phyloP scores from a whole-genome alignment of 2,329 filamentous ascomycete species.

The Orbilia oligospora region DNA sequence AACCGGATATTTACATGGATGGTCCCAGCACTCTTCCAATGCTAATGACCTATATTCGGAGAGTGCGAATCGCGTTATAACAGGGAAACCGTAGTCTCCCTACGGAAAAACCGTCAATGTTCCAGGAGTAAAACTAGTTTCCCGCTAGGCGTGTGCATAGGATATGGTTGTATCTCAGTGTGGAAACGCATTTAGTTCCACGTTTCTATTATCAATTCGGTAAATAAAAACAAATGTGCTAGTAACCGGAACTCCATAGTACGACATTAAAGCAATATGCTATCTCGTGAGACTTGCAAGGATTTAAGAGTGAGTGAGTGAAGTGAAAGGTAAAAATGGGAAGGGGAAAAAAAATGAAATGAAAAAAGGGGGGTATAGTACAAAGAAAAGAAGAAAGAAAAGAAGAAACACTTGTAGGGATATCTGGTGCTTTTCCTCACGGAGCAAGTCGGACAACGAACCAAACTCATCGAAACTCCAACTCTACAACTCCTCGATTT shows the following conservation, averaged over 20 bases:
- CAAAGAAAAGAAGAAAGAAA: neutral
- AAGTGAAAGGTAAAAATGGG: conserved; percentile 9
- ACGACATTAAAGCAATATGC: conserved; percentile 2
- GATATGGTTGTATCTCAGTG: neutral
- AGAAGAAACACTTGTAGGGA: neutral
- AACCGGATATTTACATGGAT: too few relatives aligned
- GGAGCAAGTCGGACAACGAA: neutral
- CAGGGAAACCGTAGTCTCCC: too few relatives aligned
- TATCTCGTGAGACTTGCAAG: neutral
- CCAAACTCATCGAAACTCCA: neutral
- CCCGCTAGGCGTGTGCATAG: too few relatives aligned
- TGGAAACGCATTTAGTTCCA: neutral
- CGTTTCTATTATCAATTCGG: conserved; percentile 1
- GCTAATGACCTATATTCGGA: too few relatives aligned
- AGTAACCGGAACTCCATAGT: conserved; percentile 23
- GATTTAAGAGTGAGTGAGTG: conserved; percentile 4
- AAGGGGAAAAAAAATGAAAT: too few relatives aligned
- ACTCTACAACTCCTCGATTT: conserved; percentile 3
- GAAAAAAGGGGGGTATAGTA: conserved; percentile 42
- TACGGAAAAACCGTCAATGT: too few relatives aligned
- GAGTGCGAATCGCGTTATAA: too few relatives aligned
- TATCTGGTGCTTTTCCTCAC: too few relatives aligned
- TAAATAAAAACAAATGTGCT: conserved; percentile 4
- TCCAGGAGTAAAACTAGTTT: too few relatives aligned
- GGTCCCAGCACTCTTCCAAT: too few relatives aligned